These are phyloP conservation scores for Paramyrothecium sp. DNA, from an alignment of 2,329 filamentous ascomycete genomes.

Conservation along the genomic window DNA sequence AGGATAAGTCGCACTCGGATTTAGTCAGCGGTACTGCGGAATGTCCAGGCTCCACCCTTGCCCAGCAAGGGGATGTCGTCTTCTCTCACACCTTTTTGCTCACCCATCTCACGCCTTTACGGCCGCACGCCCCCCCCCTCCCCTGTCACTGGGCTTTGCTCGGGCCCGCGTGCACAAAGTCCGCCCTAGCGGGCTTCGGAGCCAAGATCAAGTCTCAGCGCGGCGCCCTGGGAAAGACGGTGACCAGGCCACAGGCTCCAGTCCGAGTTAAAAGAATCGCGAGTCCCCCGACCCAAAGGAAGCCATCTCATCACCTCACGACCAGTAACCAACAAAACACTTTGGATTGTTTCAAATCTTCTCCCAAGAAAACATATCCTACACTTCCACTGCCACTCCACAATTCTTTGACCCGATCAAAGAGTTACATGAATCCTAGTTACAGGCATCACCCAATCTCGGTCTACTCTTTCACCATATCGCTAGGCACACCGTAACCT, in stretches of 20 bases:
- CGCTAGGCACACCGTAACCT: constrained; percentile 14
- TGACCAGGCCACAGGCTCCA: not conserved
- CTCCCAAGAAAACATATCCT: too few species aligned
- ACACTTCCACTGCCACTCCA: too few species aligned
- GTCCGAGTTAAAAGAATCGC: not conserved
- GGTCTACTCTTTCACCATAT: constrained; percentile 3
- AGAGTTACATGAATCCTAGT: not conserved
- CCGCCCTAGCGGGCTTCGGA: not conserved
- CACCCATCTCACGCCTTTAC: not conserved
- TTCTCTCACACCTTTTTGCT: not conserved
- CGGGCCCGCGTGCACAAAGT: not conserved
- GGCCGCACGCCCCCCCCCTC: not conserved
- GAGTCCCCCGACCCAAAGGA: not conserved
- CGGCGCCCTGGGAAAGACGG: not conserved
- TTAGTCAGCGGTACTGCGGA: constrained; percentile 15
- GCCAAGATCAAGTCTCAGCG: not conserved
- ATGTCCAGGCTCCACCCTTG: constrained; percentile 2
- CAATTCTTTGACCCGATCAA: not conserved
- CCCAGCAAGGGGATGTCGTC: too few species aligned
- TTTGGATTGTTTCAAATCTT: too few species aligned
- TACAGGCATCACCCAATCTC: not conserved
- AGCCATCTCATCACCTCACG: not conserved
- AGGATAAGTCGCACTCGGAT: too few species aligned
- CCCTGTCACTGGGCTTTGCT: not conserved
- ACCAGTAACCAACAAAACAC: too few species aligned